Conservation (phyloP, 768 basidiomycete species). For the Boletus pseudo-olivaceus region DNA sequence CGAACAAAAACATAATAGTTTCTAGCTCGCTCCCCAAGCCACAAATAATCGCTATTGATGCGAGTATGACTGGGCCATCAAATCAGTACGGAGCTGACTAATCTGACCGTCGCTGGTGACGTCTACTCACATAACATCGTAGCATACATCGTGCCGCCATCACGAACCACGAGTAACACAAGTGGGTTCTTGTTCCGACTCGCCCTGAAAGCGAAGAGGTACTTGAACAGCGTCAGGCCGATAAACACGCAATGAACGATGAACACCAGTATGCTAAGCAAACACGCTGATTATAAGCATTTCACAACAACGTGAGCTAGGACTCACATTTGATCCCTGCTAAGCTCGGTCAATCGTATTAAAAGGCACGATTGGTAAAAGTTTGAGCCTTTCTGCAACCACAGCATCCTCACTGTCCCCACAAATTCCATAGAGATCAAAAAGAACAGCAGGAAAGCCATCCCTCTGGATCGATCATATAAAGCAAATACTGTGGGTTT, state of each 20-base stretch:
- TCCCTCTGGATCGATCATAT: slow-evolving; percentile 6
- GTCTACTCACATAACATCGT: slow-evolving; percentile 5
- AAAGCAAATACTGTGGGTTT: slow-evolving; percentile 7
- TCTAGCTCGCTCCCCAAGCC: background rate
- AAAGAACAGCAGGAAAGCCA: slow-evolving; percentile 5
- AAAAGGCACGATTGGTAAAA: slow-evolving; percentile 15
- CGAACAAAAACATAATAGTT: slow-evolving; percentile 8
- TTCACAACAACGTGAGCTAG: background rate
- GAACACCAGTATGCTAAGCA: slow-evolving; percentile 12
- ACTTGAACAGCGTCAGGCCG: slow-evolving; percentile 19
- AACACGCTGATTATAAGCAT: background rate
- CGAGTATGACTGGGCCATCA: background rate
- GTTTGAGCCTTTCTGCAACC: background rate
- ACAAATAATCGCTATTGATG: background rate
- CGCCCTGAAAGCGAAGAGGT: slow-evolving; percentile 10
- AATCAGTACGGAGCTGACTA: background rate
- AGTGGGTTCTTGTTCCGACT: slow-evolving; percentile 18
- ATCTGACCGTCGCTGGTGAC: background rate
- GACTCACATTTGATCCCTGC: slow-evolving; percentile 10
- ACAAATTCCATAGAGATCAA: slow-evolving; percentile 5
- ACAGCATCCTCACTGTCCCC: slow-evolving; percentile 1
- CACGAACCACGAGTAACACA: slow-evolving; percentile 20
- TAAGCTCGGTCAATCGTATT: background rate
- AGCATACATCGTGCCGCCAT: slow-evolving; percentile 12
- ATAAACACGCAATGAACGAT: slow-evolving; percentile 14